Percentiles rank a stretch among this genome's conserved stretches.
Evolutionary conservation across 2,329 filamentous ascomycete species (phyloP).

Genomic region (Colletotrichum sp.): DNA sequence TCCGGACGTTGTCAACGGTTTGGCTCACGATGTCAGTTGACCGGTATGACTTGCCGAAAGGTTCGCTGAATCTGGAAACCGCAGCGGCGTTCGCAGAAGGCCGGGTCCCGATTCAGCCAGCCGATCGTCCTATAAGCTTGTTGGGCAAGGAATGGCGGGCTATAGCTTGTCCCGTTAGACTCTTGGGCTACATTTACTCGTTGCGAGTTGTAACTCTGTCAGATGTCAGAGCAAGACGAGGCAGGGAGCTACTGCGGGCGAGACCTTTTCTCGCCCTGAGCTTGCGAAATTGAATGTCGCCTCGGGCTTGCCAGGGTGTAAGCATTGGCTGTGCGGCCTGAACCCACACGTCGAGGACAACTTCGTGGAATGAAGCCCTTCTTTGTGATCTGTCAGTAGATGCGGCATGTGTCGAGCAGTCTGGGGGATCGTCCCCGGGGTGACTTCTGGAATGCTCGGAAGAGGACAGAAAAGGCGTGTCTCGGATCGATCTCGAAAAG

Average conservation of each 20-base stretch:
- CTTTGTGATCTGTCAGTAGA: neutral
- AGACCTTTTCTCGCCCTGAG: neutral
- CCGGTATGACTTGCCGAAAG: neutral
- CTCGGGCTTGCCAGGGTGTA: neutral
- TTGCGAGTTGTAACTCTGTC: slow-evolving; percentile 9
- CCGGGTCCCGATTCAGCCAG: neutral
- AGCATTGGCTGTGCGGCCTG: neutral
- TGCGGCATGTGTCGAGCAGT: neutral
- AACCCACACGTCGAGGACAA: neutral
- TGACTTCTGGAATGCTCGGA: neutral
- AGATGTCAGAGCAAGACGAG: slow-evolving; percentile 3
- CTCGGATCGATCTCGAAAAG: neutral
- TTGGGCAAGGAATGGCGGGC: neutral
- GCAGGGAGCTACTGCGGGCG: slow-evolving; percentile 3
- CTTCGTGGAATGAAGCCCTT: neutral
- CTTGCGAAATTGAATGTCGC: neutral
- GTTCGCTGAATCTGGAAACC: neutral
- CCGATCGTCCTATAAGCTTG: neutral
- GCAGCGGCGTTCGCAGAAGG: neutral
- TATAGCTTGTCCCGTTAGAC: neutral
- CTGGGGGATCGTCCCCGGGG: slow-evolving; percentile 1
- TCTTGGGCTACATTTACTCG: slow-evolving; percentile 7
- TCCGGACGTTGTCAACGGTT: neutral
- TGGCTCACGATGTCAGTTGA: neutral
- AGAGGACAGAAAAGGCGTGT: neutral